Evolutionary conservation across 495 filamentous ascomycete genomes (phyloP).

Genomic region (Penicillium longicatenatum): DNA sequence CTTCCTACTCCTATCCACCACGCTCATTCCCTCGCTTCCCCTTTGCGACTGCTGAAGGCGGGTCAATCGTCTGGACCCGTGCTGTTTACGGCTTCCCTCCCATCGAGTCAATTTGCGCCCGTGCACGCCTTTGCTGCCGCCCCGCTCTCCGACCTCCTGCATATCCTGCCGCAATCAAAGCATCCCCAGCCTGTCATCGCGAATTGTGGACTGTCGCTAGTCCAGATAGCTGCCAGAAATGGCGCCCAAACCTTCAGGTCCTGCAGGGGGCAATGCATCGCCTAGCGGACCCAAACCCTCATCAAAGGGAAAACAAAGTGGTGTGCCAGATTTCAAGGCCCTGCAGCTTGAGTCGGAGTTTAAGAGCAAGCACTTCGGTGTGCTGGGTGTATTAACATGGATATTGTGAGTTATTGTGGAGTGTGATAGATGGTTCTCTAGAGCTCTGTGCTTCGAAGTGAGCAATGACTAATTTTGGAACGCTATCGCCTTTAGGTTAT

Average conservation of each 20-base stretch:
- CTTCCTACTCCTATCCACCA: slow-evolving; percentile 4
- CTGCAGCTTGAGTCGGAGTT: slow-evolving; percentile 41
- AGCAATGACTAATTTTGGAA: slow-evolving; percentile 9
- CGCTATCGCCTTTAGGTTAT: slow-evolving; percentile 42
- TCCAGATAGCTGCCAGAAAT: slow-evolving; percentile 6
- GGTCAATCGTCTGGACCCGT: slow-evolving; percentile 19
- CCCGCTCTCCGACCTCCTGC: not conserved
- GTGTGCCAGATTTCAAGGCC: slow-evolving; percentile 24
- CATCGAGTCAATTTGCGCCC: not conserved
- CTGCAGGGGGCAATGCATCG: slow-evolving; percentile 1
- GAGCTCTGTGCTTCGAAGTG: not conserved
- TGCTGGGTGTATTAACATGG: slow-evolving; percentile 46
- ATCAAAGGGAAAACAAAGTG: slow-evolving; percentile 18
- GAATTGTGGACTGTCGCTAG: not conserved
- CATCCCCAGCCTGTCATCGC: not conserved
- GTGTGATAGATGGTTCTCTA: not conserved
- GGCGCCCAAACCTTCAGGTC: slow-evolving; percentile 7
- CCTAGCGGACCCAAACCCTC: not conserved
- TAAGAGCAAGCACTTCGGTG: slow-evolving; percentile 42
- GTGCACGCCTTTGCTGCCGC: not conserved
- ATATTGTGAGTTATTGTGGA: slow-evolving; percentile 39
- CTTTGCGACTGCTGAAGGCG: slow-evolving; percentile 12
- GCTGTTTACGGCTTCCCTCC: slow-evolving; percentile 30
- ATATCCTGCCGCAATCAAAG: not conserved
- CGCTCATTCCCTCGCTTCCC: slow-evolving; percentile 9